Conservation (phyloP, 257 asterid genomes). For the Jacaranda mimosifolia region DNA sequence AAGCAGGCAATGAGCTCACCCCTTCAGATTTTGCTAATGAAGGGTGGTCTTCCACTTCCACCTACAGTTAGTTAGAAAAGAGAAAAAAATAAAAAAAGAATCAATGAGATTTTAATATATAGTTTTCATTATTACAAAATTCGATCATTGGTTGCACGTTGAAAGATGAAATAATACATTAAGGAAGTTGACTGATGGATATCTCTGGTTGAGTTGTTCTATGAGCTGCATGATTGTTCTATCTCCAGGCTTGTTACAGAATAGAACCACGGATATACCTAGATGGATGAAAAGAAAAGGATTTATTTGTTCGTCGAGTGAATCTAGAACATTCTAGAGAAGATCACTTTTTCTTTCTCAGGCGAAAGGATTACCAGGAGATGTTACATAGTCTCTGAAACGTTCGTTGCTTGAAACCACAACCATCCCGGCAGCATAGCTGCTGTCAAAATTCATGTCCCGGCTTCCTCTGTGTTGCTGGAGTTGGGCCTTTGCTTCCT, state of each 20-base stretch:
- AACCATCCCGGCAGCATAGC: slow-evolving; percentile 34
- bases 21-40: slow-evolving; percentile 58
- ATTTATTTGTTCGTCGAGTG: background rate
- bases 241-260: slow-evolving; percentile 51
- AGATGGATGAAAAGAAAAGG: background rate
- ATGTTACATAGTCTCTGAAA: slow-evolving; percentile 53
- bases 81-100: background rate
- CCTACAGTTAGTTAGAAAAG: slow-evolving; percentile 39
- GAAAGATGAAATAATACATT: slow-evolving; percentile 44
- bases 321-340: background rate
- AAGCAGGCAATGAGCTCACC: slow-evolving; percentile 52
- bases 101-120: too few species aligned
- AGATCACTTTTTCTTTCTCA: background rate
- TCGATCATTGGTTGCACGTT: too few species aligned
- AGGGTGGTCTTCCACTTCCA: slow-evolving; percentile 66
- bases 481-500: slow-evolving; percentile 50
- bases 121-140: too few species aligned
- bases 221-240: slow-evolving; percentile 41
- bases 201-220: slow-evolving; percentile 52
- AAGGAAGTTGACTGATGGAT: slow-evolving; percentile 56
- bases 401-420: slow-evolving; percentile 52
- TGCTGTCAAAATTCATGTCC: slow-evolving; percentile 25
- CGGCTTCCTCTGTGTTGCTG: slow-evolving; percentile 12
- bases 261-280: slow-evolving; percentile 58
- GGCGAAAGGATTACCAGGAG: slow-evolving; percentile 46